Base-by-base conservation (phyloP, 2,329 filamentous ascomycete species). In the Calonectria montana region DNA sequence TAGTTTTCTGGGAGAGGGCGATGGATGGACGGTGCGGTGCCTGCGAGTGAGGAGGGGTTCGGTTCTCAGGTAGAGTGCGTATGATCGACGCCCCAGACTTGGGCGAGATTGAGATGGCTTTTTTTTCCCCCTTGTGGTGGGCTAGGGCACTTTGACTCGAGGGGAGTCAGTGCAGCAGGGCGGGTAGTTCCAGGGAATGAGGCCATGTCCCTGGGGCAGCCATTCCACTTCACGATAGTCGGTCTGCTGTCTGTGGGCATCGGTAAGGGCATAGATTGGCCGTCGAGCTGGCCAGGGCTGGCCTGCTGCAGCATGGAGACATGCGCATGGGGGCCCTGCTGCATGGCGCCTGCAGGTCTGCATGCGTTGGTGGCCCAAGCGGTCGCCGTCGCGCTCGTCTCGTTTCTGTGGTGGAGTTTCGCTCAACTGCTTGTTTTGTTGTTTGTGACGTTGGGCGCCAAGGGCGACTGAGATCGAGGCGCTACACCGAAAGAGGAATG, bases 61-160 rank as follows among this genome's bases (percentile, higher is more conserved):
- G 53, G 53, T 59, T 77, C 63, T 78, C 77, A 79, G 72, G 63
- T 77, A 76, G 71, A 78, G 74, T 78, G 53, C 53, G 77, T 76
- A 74, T 77, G 77, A 79, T 79, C 77, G 77, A 77, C 77, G 76
- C 75, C 72, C 77, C 75, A 71, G 74, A 75, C 75, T 75, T 61
- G 43, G 35, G 67, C 57, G 65, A 72, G 71, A 74, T 74, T 68
- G 74, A 78, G 75, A 74, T 75, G 48, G 69, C 39, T 43, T 35
- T 35, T 31, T 31, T 31, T 70, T 57, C n/a, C n/a, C n/a, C n/a
- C n/a, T 53, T 63, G 71, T 62, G 45, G 48, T 47, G 29, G 69
- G 62, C 29, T 65, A 71, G 72, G 74, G 73, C 74, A 77, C 76
- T 76, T 70, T 74, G 75, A 74, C 68, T 65, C 45, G 70, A 72